Conservation (phyloP, 371 early-diverging fungal species). For the Chytridium lagenaria region DNA sequence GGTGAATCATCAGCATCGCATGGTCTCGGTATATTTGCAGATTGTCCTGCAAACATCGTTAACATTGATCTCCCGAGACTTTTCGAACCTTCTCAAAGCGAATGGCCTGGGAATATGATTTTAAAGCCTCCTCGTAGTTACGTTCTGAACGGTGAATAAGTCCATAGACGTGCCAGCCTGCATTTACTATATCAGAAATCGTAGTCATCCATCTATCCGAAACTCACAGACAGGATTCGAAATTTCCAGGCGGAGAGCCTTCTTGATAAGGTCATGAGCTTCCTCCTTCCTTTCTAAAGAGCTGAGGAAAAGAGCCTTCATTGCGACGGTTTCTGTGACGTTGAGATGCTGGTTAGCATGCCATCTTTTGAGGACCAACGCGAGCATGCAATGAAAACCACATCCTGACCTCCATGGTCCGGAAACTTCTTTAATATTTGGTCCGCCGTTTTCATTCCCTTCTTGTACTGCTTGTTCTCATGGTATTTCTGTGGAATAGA, state of each 20-base stretch:
- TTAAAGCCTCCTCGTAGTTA: slow-evolving; percentile 92
- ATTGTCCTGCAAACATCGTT: slow-evolving; percentile 79
- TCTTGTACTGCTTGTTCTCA: slow-evolving; percentile 94
- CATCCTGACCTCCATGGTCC: slow-evolving; percentile 91
- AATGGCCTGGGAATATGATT: slow-evolving; percentile 89
- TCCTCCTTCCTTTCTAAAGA: slow-evolving; percentile 91
- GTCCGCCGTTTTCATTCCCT: slow-evolving; percentile 89
- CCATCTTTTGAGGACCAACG: too few species aligned
- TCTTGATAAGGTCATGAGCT: slow-evolving; percentile 86
- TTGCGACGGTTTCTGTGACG: slow-evolving; percentile 88
- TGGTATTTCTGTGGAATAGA: slow-evolving; percentile 78
- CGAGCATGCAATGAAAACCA: too few species aligned
- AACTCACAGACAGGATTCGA: slow-evolving; percentile 84
- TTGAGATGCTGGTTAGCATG: too few species aligned
- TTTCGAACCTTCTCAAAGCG: slow-evolving; percentile 77
- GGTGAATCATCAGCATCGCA: slow-evolving; percentile 85
- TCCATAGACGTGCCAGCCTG: slow-evolving; percentile 97
- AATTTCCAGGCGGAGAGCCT: slow-evolving; percentile 80
- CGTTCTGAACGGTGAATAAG: slow-evolving; percentile 88
- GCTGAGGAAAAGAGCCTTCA: slow-evolving; percentile 92
- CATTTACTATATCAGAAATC: background rate
- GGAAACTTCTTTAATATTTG: slow-evolving; percentile 92
- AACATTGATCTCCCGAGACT: background rate
- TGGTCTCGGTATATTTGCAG: slow-evolving; percentile 87
- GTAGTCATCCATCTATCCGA: background rate